A percentile compares a stretch with the other conserved stretches of the same genome.
These are phyloP conservation scores for Letharia lupina DNA, from an alignment of 495 filamentous ascomycete genomes.

Conservation along the genomic window DNA sequence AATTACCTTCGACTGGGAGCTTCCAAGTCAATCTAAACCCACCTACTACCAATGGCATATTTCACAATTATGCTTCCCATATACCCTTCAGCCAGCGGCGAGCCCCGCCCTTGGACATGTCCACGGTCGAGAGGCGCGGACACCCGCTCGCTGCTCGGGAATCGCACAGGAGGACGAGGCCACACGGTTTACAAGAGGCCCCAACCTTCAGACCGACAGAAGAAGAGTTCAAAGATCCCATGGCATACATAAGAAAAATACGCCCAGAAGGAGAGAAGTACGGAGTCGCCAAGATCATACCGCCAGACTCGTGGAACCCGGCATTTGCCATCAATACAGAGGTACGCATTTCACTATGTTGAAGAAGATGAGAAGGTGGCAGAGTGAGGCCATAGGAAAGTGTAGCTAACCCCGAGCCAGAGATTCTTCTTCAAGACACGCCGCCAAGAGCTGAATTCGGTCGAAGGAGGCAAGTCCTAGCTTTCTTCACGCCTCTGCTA, in stretches of 20 bases:
- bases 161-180: conserved; percentile 62
- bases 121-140: conserved; percentile 84
- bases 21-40: conserved; percentile 33
- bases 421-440: conserved; percentile 94
- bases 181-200: conserved; percentile 80
- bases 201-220: conserved; percentile 85
- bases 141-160: conserved; percentile 69
- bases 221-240: conserved; percentile 90
- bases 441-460: conserved; percentile 94
- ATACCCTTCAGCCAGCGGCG: conserved; percentile 62
- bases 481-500: conserved; percentile 2
- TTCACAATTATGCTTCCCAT: conserved; percentile 30
- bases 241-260: conserved; percentile 88
- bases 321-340: conserved; percentile 94
- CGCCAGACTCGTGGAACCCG: conserved; percentile 88
- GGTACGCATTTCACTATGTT: conserved; percentile 46
- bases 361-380: background rate
- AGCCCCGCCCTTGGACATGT: conserved; percentile 69
- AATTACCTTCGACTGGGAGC: conserved; percentile 25
- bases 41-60: conserved; percentile 40
- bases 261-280: conserved; percentile 72
- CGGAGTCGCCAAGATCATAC: conserved; percentile 90
- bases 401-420: conserved; percentile 41
- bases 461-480: conserved; percentile 83
- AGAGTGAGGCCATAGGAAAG: background rate